Conservation (phyloP, 1,139 yeast genomes). For the Yamadazyma kanchanaburiensis region DNA sequence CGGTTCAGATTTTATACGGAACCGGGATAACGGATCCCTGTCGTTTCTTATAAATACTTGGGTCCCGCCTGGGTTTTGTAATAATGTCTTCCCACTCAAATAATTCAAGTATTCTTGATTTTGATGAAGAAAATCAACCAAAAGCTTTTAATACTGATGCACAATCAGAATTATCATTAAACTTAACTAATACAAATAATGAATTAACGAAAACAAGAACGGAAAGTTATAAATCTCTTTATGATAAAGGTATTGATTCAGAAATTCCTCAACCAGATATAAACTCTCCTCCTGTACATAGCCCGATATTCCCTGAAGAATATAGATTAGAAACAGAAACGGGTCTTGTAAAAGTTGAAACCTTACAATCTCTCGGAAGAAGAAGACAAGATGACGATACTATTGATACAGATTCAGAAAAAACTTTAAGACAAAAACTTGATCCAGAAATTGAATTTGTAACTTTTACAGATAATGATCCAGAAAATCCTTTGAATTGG, state of each 20-base stretch:
- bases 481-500: conserved; percentile 91
- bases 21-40: no score
- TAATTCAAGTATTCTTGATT: conserved; percentile 8
- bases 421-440: conserved; percentile 19
- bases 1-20: no score
- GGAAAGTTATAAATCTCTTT: conserved; percentile 68
- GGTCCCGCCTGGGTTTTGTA: no score
- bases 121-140: conserved; percentile 7
- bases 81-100: conserved; percentile 4
- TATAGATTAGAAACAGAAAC: conserved; percentile 83
- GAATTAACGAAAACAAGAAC: conserved; percentile 46
- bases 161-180: conserved; percentile 33
- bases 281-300: conserved; percentile 58
- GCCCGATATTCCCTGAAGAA: conserved; percentile 87
- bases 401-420: conserved; percentile 12
- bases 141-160: conserved; percentile 31
- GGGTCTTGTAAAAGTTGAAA: conserved; percentile 77
- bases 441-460: conserved; percentile 78
- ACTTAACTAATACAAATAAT: conserved; percentile 8
- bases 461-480: conserved; percentile 72
- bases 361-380: conserved; percentile 69
- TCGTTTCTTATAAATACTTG: no score
- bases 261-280: conserved; percentile 53
- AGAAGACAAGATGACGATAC: conserved; percentile 23
- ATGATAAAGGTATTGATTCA: conserved; percentile 56